Percentiles rank a stretch among this genome's conserved stretches.
Evolutionary conservation across 306 rosid species (phyloP).

Genomic region (Erythrophleum fordii): DNA sequence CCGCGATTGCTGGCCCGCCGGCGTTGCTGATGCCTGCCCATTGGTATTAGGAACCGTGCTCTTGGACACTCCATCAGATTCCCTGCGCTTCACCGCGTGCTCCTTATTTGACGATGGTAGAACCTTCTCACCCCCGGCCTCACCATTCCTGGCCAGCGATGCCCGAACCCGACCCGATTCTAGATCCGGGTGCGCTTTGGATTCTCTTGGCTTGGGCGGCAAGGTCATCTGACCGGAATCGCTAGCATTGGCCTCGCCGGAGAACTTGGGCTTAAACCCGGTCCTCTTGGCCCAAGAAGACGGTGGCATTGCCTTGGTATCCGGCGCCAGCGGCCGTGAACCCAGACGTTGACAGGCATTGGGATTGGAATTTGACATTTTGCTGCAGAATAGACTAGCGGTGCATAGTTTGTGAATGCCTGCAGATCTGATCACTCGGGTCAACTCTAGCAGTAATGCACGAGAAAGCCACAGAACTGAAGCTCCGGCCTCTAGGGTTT

Average conservation of each 20-base stretch:
- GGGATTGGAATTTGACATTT: slow-evolving; percentile 72
- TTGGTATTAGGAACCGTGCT: slow-evolving; percentile 39
- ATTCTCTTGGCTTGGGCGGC: slow-evolving; percentile 49
- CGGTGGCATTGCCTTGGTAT: slow-evolving; percentile 65
- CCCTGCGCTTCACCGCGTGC: slow-evolving; percentile 57
- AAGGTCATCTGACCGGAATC: slow-evolving; percentile 62
- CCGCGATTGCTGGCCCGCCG: slow-evolving; percentile 46
- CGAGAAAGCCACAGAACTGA: background rate
- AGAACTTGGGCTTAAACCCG: slow-evolving; percentile 84
- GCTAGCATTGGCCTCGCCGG: slow-evolving; percentile 80
- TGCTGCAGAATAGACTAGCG: slow-evolving; percentile 17
- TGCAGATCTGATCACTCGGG: slow-evolving; percentile 49
- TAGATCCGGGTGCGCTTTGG: slow-evolving; percentile 52
- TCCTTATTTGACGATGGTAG: slow-evolving; percentile 49
- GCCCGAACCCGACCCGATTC: slow-evolving; percentile 62
- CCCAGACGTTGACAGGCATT: slow-evolving; percentile 68
- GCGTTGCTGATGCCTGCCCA: slow-evolving; percentile 44
- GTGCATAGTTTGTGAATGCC: slow-evolving; percentile 42
- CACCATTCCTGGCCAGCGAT: slow-evolving; percentile 43
- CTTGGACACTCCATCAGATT: slow-evolving; percentile 68
- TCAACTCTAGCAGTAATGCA: background rate
- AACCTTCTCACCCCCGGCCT: slow-evolving; percentile 40
- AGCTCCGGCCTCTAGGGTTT: slow-evolving; percentile 42
- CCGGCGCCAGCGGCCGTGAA: slow-evolving; percentile 76
- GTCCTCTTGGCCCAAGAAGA: slow-evolving; percentile 94